A percentile compares a stretch with the other conserved stretches of the same genome.
Evolutionary conservation across 2,329 filamentous ascomycete genomes (phyloP).

Genomic region (Neofusicoccum laricinum): DNA sequence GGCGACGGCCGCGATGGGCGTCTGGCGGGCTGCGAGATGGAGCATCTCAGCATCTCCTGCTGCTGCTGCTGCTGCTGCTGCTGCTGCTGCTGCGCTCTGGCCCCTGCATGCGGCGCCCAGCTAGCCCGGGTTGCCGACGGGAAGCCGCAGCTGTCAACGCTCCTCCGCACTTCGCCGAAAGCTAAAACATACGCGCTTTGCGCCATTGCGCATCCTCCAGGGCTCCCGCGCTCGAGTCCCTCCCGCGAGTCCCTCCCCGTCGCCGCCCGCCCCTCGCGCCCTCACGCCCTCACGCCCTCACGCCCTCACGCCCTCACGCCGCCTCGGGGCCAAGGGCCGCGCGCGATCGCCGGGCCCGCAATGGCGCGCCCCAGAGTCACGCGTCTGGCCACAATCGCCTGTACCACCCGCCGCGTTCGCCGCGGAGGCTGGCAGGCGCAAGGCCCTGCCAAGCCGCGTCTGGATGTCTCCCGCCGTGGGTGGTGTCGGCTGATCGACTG

Average conservation of each 20-base stretch:
- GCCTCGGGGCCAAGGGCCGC: not conserved
- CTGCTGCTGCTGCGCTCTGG: not conserved
- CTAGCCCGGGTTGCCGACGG: constrained; percentile 11
- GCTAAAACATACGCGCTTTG: constrained; percentile 13
- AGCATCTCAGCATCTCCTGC: too few relatives aligned
- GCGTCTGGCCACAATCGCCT: constrained; percentile 2
- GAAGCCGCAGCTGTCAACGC: constrained; percentile 10
- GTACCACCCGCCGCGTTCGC: constrained; percentile 1
- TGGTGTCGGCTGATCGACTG: constrained; percentile 13
- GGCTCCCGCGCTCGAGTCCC: not conserved
- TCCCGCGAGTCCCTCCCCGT: too few relatives aligned
- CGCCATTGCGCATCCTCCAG: not conserved
- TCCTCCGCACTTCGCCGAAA: constrained; percentile 13
- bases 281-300: not conserved
- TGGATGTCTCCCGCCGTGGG: not conserved
- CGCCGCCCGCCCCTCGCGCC: not conserved
- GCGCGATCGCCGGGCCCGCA: not conserved
- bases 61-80: too few relatives aligned
- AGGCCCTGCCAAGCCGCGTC: constrained; percentile 14
- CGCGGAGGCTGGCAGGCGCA: not conserved
- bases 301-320: not conserved
- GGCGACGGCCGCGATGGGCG: not conserved
- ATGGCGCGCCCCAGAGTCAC: not conserved
- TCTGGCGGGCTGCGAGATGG: not conserved
- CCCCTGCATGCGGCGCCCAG: constrained; percentile 14